These are phyloP conservation scores for Lipomyces orientalis DNA, from an alignment of 805 yeast genomes.

Conservation along the genomic window DNA sequence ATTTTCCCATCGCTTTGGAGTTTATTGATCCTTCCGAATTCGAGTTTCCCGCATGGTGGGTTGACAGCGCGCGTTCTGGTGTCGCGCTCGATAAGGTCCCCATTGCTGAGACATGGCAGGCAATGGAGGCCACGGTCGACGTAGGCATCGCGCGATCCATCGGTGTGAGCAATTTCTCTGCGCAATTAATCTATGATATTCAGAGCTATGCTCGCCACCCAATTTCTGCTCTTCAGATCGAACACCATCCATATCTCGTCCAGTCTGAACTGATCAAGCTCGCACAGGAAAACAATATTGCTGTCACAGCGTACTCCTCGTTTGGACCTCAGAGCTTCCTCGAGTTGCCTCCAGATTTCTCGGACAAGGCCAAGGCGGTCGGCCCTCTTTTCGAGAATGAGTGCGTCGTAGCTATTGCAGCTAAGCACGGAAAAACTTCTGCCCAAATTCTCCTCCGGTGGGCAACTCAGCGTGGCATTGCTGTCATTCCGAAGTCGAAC, in stretches of 20 bases:
- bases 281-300: slow-evolving; percentile 61
- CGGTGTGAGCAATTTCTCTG: slow-evolving; percentile 77
- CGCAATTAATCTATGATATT: slow-evolving; percentile 61
- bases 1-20: slow-evolving; percentile 85
- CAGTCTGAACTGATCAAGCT: slow-evolving; percentile 67
- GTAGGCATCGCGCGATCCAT: slow-evolving; percentile 63
- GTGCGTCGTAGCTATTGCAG: too few species aligned
- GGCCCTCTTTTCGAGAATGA: too few species aligned
- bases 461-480: slow-evolving; percentile 28
- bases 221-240: slow-evolving; percentile 77
- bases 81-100: slow-evolving; percentile 46
- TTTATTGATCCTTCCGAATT: slow-evolving; percentile 49
- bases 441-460: slow-evolving; percentile 79
- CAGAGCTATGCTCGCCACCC: slow-evolving; percentile 46
- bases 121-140: slow-evolving; percentile 64
- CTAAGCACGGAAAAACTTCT: slow-evolving; percentile 60
- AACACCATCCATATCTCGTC: slow-evolving; percentile 88
- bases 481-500: slow-evolving; percentile 52
- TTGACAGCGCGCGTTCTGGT: too few species aligned
- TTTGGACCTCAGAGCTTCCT: slow-evolving; percentile 83
- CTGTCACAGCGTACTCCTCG: slow-evolving; percentile 78
- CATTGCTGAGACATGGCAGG: slow-evolving; percentile 62
- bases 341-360: slow-evolving; percentile 62
- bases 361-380: slow-evolving; percentile 58
- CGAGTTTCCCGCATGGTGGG: slow-evolving; percentile 66